phyloP scores from a whole-genome alignment of 228 moss, liverwort and hornwort genomes.

The Sphagnum fallax region DNA sequence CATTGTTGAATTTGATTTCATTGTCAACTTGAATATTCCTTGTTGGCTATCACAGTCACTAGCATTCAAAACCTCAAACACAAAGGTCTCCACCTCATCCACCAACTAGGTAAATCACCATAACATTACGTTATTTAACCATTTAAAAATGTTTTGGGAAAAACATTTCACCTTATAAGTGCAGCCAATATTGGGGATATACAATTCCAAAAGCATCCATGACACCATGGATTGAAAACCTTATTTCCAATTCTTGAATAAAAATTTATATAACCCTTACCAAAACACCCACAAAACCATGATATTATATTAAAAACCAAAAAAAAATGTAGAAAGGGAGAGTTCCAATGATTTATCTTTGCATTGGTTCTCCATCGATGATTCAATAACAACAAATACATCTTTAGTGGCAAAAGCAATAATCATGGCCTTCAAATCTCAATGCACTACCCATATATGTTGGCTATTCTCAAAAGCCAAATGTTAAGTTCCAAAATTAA shows the following conservation, averaged over 20 bases:
- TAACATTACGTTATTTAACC: not conserved
- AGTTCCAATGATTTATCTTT: not conserved
- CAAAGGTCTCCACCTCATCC: not conserved
- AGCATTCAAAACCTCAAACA: not conserved
- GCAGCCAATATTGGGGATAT: not conserved
- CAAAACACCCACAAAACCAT: not conserved
- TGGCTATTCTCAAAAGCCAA: not conserved
- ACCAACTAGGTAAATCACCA: not conserved
- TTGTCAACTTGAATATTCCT: not conserved
- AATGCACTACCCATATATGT: not conserved
- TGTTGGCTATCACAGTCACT: not conserved
- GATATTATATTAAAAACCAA: not conserved
- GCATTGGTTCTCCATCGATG: not conserved
- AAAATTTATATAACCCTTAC: not conserved
- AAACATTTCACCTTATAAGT: not conserved
- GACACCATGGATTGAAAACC: not conserved
- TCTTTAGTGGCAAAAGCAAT: no score
- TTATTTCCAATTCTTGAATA: not conserved
- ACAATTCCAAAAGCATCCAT: not conserved
- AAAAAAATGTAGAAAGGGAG: not conserved
- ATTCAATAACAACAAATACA: not conserved
- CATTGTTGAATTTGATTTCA: not conserved
- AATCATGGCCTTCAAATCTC: no score
- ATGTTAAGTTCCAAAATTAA: not conserved
- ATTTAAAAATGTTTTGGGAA: not conserved